Evolutionary conservation across 2,329 filamentous ascomycete species (phyloP).

Genomic region (Leptographium procerum): DNA sequence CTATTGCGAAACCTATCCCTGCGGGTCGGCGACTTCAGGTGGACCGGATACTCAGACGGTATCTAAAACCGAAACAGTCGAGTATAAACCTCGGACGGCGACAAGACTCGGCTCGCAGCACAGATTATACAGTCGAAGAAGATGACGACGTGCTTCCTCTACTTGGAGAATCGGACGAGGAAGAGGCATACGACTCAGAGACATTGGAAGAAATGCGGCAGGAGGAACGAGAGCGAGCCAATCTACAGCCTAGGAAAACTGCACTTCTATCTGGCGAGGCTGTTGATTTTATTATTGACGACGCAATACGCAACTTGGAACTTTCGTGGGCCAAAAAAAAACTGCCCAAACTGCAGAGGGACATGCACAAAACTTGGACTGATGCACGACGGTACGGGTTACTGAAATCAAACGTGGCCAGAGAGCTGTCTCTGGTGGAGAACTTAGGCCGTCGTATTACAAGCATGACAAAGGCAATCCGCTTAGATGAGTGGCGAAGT

Average conservation of each 20-base stretch:
- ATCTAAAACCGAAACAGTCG: constrained; percentile 18
- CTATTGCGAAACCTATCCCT: constrained; percentile 18
- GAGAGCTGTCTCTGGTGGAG: constrained; percentile 29
- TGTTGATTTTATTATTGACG: constrained; percentile 40
- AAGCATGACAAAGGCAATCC: constrained; percentile 43
- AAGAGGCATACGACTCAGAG: constrained; percentile 26
- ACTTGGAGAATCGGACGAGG: constrained; percentile 32
- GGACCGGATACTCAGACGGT: constrained; percentile 26
- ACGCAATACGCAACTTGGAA: constrained; percentile 41
- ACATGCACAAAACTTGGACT: constrained; percentile 52
- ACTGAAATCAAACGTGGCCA: constrained; percentile 29
- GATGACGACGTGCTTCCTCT: constrained; percentile 24
- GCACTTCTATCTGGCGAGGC: constrained; percentile 29
- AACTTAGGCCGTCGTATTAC: constrained; percentile 38
- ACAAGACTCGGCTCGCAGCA: not conserved
- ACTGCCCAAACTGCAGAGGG: constrained; percentile 40
- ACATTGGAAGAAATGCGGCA: constrained; percentile 45
- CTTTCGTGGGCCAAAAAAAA: constrained; percentile 47
- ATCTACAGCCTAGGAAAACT: constrained; percentile 14
- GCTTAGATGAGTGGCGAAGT: constrained; percentile 37
- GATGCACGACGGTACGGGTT: constrained; percentile 33
- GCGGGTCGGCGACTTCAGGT: constrained; percentile 33
- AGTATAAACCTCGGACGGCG: constrained; percentile 8
- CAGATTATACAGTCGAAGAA: not conserved
- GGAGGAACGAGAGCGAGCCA: constrained; percentile 30